A percentile compares a stretch with the other conserved stretches of the same genome.
These are phyloP conservation scores for Chrysanthemum lavandulifolium DNA, from an alignment of 129 eudicot species.

Conservation along the genomic window DNA sequence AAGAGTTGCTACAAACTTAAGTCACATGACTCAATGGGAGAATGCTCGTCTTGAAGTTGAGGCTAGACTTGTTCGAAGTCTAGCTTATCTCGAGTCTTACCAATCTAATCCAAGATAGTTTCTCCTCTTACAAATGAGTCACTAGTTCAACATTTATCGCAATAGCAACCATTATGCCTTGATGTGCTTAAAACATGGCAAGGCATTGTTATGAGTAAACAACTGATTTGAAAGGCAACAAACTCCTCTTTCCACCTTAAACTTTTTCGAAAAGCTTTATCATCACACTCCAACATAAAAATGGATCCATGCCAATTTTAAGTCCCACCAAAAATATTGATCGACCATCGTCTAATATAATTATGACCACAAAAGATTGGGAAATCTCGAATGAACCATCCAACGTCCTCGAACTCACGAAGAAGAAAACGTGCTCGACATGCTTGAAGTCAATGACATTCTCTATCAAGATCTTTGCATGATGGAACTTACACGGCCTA, in stretches of 20 bases:
- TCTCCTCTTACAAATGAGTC: not conserved
- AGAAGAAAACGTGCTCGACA: not conserved
- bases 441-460: not conserved
- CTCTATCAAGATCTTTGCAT: slow-evolving; percentile 5
- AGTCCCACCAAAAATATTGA: not conserved
- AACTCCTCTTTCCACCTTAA: slow-evolving; percentile 12
- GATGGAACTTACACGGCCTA: slow-evolving; percentile 4
- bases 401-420: not conserved
- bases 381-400: slow-evolving; percentile 12
- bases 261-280: slow-evolving; percentile 3
- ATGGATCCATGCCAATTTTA: not conserved
- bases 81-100: slow-evolving; percentile 6
- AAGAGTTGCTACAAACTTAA: slow-evolving; percentile 28
- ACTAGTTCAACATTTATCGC: slow-evolving; percentile 5
- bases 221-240: not conserved
- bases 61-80: slow-evolving; percentile 36
- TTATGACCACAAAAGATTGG: not conserved
- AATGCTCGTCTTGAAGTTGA: slow-evolving; percentile 51
- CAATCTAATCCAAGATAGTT: not conserved
- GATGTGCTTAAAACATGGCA: slow-evolving; percentile 43
- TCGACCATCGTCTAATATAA: not conserved
- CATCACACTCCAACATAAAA: slow-evolving; percentile 12
- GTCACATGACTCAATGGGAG: slow-evolving; percentile 59
- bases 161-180: slow-evolving; percentile 22
- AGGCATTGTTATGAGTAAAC: not conserved